Evolutionary conservation across 1,139 yeast species (phyloP), one percentile per base, ranked within the genome.

Genomic region (Meyerozyma elateridarum): DNA sequence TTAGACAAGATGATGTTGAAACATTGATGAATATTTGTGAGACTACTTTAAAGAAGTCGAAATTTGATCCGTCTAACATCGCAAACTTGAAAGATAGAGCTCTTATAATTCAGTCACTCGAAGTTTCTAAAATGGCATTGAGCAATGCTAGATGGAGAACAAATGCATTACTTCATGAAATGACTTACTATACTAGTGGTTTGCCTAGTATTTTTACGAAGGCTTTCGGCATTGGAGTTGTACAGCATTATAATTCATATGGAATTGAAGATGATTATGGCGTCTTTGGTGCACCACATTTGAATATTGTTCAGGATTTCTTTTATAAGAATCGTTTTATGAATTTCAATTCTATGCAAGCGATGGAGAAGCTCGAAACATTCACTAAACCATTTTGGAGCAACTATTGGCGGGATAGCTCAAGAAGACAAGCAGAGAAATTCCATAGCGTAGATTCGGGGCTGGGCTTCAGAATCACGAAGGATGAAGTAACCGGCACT

Each of bases 251-350:
- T 13, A 40, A 40, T 9, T 11, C 21, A 1, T 39, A 36, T 3
- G 46, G 52, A 8, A 21, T 39, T 4, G 51, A 44, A 6, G 47
- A 50, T 26, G 56, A 57, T 14, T 45, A 64, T 4, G 58, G 72
- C 0, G 64, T 75, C 0, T 76, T 69, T 56, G 82, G 83, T 1
- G 81, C 77, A 8, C 80, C 83, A 0, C 84, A 77, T 39, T 40
- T 77, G n/a, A 58, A 60, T 29, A 52, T 70, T 1, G 49, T 73
- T 9, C 84, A 78, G 41, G 73, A 64, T 17, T 70, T 73, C 37
- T 74, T 61, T 45, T 75, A 68, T 47, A 75, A 70, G 44, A 69
- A 75, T 44, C 46, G 84, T 30, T 67, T 75, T 36, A 46, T 54
- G 37, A 40, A 55, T 33, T 24, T 24, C 15, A n/a, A n/a, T n/a